Evolutionary conservation across 345 rosid genomes (phyloP).

Genomic region (Pistacia atlantica): DNA sequence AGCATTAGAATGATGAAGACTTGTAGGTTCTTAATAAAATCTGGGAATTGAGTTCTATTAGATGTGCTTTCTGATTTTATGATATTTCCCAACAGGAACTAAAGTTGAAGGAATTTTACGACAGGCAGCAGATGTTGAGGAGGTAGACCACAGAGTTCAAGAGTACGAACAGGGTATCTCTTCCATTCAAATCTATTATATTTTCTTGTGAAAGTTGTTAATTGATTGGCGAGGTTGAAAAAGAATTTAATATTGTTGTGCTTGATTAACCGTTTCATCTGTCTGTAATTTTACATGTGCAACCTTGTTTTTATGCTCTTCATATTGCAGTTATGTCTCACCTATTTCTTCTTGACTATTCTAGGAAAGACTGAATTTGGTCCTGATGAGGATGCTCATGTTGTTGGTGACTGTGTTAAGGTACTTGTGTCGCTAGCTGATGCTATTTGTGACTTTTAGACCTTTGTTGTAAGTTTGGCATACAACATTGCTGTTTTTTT

Average conservation of each 20-base stretch:
- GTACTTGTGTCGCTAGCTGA: slow-evolving; percentile 39
- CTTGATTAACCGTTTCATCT: slow-evolving; percentile 14
- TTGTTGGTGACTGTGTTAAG: slow-evolving; percentile 98
- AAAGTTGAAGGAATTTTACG: slow-evolving; percentile 91
- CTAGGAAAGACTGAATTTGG: slow-evolving; percentile 87
- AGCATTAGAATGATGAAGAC: background rate
- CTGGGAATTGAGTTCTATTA: background rate
- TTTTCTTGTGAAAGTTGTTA: slow-evolving; percentile 16
- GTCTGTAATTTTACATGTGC: slow-evolving; percentile 13
- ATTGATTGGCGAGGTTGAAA: background rate
- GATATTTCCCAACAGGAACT: slow-evolving; percentile 55
- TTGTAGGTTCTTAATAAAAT: background rate
- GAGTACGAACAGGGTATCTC: slow-evolving; percentile 89
- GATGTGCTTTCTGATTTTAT: background rate
- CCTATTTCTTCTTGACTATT: slow-evolving; percentile 11
- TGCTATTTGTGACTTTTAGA: slow-evolving; percentile 17
- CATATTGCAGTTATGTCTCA: slow-evolving; percentile 16
- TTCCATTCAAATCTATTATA: slow-evolving; percentile 16
- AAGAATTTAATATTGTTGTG: background rate
- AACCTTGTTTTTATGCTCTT: slow-evolving; percentile 9
- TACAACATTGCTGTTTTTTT: slow-evolving; percentile 32
- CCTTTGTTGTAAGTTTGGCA: slow-evolving; percentile 19
- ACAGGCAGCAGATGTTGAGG: slow-evolving; percentile 97
- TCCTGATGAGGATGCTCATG: slow-evolving; percentile 94
- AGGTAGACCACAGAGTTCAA: slow-evolving; percentile 91